These are phyloP conservation scores for Veloboletus limbatus DNA, from an alignment of 1,284 basidiomycete genomes.

Conservation along the genomic window DNA sequence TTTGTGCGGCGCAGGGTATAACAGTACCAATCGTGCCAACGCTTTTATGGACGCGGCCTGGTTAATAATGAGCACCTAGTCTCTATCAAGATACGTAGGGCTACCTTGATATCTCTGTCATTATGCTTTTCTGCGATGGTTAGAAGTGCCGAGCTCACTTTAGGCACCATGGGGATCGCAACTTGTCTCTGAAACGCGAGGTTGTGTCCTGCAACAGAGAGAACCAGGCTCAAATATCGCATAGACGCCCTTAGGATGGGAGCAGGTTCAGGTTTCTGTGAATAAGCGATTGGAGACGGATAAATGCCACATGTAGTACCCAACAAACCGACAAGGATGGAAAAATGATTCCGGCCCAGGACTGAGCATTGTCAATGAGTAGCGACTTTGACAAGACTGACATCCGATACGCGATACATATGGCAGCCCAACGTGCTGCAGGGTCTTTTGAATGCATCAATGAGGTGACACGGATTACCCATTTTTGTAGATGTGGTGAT, in stretches of 20 bases:
- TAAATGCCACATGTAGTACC: slow-evolving; percentile 22
- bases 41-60: slow-evolving; percentile 54
- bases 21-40: slow-evolving; percentile 52
- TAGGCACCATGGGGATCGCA: slow-evolving; percentile 64
- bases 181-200: slow-evolving; percentile 78
- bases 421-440: slow-evolving; percentile 70
- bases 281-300: slow-evolving; percentile 15
- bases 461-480: slow-evolving; percentile 65
- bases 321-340: slow-evolving; percentile 65
- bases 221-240: slow-evolving; percentile 57
- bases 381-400: slow-evolving; percentile 52
- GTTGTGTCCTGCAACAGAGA: slow-evolving; percentile 52
- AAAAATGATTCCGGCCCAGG: slow-evolving; percentile 63
- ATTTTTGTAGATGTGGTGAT: slow-evolving; percentile 68
- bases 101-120: slow-evolving; percentile 48
- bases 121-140: slow-evolving; percentile 50
- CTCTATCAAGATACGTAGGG: background rate
- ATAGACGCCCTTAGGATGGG: slow-evolving; percentile 59
- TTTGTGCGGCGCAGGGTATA: slow-evolving; percentile 66
- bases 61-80: slow-evolving; percentile 9
- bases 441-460: slow-evolving; percentile 71
- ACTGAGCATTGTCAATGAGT: slow-evolving; percentile 67
- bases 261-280: slow-evolving; percentile 63
- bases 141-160: slow-evolving; percentile 60
- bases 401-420: slow-evolving; percentile 67